These are phyloP conservation scores for Neodidymelliopsis sp. DNA, from an alignment of 2,329 filamentous ascomycete species.

Conservation along the genomic window DNA sequence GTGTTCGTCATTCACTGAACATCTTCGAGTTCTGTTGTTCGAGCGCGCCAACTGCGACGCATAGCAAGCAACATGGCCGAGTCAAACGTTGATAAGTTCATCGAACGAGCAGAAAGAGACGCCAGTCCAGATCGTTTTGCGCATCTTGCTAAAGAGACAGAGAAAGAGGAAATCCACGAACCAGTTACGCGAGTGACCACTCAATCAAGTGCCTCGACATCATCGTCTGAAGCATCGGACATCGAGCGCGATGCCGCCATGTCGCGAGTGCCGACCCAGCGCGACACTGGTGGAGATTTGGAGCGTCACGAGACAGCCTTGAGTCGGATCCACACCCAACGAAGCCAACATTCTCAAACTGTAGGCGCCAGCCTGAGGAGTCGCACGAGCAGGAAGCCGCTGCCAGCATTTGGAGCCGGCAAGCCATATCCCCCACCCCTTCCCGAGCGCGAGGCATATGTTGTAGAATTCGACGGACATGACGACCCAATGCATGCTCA, in stretches of 20 bases:
- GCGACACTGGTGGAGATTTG: constrained; percentile 61
- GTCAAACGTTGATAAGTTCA: constrained; percentile 58
- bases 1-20: not conserved
- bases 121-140: constrained; percentile 55
- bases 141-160: constrained; percentile 48
- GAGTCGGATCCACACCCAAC: constrained; percentile 73
- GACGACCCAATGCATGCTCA: constrained; percentile 85
- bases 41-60: constrained; percentile 5
- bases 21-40: not conserved
- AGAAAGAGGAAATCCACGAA: constrained; percentile 52
- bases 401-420: constrained; percentile 75
- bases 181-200: constrained; percentile 66
- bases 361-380: constrained; percentile 65
- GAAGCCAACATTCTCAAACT: constrained; percentile 74
- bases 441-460: constrained; percentile 69
- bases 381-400: constrained; percentile 61
- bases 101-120: constrained; percentile 63
- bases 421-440: constrained; percentile 76
- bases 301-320: constrained; percentile 74
- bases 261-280: constrained; percentile 69
- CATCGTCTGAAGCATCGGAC: constrained; percentile 51
- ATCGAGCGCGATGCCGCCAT: constrained; percentile 56
- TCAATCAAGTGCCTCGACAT: constrained; percentile 58
- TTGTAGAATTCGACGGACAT: constrained; percentile 79
- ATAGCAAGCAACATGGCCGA: constrained; percentile 53